A percentile compares a stretch with the other conserved stretches of the same genome.
Conservation (phyloP, 371 early-diverging fungal species). For the Batkoa obscura region DNA sequence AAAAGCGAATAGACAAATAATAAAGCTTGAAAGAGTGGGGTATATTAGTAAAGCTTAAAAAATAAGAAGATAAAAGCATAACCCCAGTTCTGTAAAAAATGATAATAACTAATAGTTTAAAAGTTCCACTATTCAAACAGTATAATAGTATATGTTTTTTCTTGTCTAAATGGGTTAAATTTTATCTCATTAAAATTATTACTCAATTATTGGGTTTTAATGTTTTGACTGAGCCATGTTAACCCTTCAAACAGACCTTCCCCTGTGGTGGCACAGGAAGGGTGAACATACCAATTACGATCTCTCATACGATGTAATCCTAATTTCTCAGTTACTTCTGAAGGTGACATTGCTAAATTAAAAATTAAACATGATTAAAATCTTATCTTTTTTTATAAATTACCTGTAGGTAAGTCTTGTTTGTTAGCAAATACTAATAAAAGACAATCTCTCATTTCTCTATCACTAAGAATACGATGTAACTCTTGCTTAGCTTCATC, state of each 20-base stretch:
- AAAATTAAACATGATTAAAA: background rate
- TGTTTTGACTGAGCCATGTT: conserved; percentile 75
- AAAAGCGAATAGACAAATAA: too few relatives aligned
- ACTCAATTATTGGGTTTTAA: conserved; percentile 30
- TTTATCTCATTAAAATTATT: background rate
- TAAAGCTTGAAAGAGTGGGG: too few relatives aligned
- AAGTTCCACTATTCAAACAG: too few relatives aligned
- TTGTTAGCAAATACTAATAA: conserved; percentile 74
- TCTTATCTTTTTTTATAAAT: conserved; percentile 15
- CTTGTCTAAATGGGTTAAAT: conserved; percentile 20
- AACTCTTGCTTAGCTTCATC: conserved; percentile 68
- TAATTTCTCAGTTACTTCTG: conserved; percentile 60
- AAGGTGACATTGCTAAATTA: conserved; percentile 42
- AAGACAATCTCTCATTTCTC: conserved; percentile 66
- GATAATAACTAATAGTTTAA: too few relatives aligned
- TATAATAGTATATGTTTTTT: background rate
- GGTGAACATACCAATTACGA: conserved; percentile 68
- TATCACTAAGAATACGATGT: conserved; percentile 56
- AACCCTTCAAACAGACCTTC: conserved; percentile 77
- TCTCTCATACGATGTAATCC: conserved; percentile 55
- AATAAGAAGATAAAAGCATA: too few relatives aligned
- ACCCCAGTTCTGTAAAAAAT: too few relatives aligned
- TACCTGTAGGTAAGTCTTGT: conserved; percentile 62
- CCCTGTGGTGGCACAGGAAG: conserved; percentile 68
- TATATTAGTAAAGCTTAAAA: too few relatives aligned